Evolutionary conservation across 2,329 filamentous ascomycete species (phyloP), one percentile per base, ranked within the genome.

Genomic region (Chaetomiaceae sp.): DNA sequence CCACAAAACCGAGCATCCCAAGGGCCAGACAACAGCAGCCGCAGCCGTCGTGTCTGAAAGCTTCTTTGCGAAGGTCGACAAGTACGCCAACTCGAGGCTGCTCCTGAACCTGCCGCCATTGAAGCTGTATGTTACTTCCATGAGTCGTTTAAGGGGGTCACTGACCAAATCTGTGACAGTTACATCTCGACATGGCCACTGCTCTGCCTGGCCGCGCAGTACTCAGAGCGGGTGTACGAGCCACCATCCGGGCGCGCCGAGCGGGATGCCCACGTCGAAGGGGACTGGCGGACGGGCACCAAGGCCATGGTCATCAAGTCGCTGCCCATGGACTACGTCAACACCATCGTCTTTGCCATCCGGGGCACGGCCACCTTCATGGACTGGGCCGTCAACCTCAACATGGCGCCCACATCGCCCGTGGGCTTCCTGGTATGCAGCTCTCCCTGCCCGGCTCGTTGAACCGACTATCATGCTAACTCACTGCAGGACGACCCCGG

Each of bases 301-400:
- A 91, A 90, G 62, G 84, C 88, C 19, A 91, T 91, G 83, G 81
- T 86, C 14, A 82, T 94, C 60, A 91, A 90, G 60, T 88, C 84
- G 0, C 75, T 90, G 0, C 80, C 86, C 1, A 79, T 89, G 61
- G 87, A 93, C 58, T 74, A 87, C 57, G 81, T 83, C 68, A 80
- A 86, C 60, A 83, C 83, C 15, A 83, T 95, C 45, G 84, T 94
- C 10, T 86, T 95, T 58, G 87, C 88, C 12, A 86, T 95, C 51
- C 79, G 88, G 17, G 88, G 88, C 17, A 88, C 83, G 1, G 80
- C 87, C 19, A 85, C 79, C 6, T 86, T 93, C 56, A 81, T 86
- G 69, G 88, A 95, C 66, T 95, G 88, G 88, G 78, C 84, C 2
- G 85, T 93, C 37, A 94, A 95, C 62, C 74, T 93, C 44, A 79